Evolutionary conservation across 345 rosid species (phyloP), one percentile per base, ranked within the genome.

Genomic region (Populus tremula): DNA sequence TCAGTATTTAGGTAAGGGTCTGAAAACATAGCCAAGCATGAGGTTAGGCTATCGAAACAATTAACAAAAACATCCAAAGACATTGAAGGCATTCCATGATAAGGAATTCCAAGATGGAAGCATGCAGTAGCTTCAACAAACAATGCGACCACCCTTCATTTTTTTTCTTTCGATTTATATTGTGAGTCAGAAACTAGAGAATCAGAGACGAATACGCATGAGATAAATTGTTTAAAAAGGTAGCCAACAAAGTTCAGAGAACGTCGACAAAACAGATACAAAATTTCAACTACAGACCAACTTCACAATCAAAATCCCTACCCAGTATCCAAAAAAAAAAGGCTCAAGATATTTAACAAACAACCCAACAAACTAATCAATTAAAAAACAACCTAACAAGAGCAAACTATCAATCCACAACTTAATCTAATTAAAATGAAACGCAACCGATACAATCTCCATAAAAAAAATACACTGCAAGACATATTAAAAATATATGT

Each of bases 1-100:
- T 96, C 99, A 33, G 89, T 90, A 72, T 96, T 96, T 43, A 96
- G 81, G 83, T 96, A 96, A 83, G 98, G 99, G 91, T 96, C 99
- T 95, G 86, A 5, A 80, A 49, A 70, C 18, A n/a, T 38, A 43
- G 36, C 64, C 14, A 23, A 59, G 64, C 64, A 59, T 25, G 25
- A 23, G 14, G 14, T 59, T 7, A 23, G 29, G 29, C 5, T 59
- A 59, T n/a, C n/a, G 64, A 59, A 53, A 53, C 59, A 53, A 53
- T 2, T 10, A 59, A 59, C 29, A 59, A n/a, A 25, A 59, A 59
- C 64, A 59, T 59, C 29, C 29, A 59, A 59, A 59, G 64, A 59
- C 25, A 59, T 23, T 59, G 29, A 59, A 59, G 64, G 64, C 29
- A n/a, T 23, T 23, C 29, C 29, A 10, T 59, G 64, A 23, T 11